phyloP scores from a whole-genome alignment of 805 yeast species.

The Hanseniaspora lachancei region DNA sequence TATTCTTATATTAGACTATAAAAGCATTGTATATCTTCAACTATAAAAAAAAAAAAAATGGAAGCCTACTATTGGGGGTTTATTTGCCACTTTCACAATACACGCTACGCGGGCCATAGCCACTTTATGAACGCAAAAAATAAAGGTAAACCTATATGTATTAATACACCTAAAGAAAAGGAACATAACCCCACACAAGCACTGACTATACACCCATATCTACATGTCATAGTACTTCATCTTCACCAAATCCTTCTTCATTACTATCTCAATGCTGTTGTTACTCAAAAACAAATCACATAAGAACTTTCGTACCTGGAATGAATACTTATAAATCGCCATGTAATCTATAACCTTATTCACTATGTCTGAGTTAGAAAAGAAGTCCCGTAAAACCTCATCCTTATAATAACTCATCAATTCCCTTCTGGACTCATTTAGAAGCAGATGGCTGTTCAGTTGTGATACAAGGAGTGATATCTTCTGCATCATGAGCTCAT shows the following conservation, averaged over 20 bases:
- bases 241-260: constrained; percentile 31
- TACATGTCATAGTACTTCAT: constrained; percentile 2
- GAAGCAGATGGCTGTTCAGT: constrained; percentile 42
- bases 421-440: constrained; percentile 10
- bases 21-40: no score
- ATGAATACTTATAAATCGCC: constrained; percentile 48
- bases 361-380: constrained; percentile 34
- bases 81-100: no score
- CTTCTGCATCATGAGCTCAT: constrained; percentile 23
- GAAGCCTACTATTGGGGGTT: no score
- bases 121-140: no score
- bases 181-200: neutral
- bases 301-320: constrained; percentile 49
- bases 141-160: no score
- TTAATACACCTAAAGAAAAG: neutral
- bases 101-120: no score
- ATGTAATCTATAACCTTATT: constrained; percentile 37
- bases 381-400: neutral
- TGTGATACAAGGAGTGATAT: constrained; percentile 34
- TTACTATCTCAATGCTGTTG: constrained; percentile 38
- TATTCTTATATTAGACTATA: no score
- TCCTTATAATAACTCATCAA: constrained; percentile 6
- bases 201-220: neutral
- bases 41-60: no score
- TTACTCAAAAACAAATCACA: constrained; percentile 50